phyloP scores from a whole-genome alignment of 768 basidiomycete genomes.

The Termitomyces sp. region DNA sequence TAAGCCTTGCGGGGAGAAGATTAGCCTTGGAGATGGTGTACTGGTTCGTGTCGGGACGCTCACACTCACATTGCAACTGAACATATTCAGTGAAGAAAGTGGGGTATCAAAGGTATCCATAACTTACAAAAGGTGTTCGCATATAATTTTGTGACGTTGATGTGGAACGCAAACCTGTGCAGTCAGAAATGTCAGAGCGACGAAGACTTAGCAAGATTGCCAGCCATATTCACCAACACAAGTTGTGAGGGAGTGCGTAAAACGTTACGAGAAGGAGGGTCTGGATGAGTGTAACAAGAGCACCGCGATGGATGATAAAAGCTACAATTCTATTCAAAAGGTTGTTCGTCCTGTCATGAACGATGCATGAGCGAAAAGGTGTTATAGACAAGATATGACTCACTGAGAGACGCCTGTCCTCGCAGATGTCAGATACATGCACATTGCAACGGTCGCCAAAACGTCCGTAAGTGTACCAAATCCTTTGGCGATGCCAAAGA shows the following conservation, averaged over 20 bases:
- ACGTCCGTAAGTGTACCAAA: conserved; percentile 39
- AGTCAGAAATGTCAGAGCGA: neutral
- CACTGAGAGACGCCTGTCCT: conserved; percentile 33
- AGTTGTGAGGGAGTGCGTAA: conserved; percentile 26
- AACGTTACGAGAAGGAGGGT: conserved; percentile 34
- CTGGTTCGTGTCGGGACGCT: neutral
- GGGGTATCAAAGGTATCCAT: neutral
- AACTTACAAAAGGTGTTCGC: conserved; percentile 45
- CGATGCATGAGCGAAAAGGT: neutral
- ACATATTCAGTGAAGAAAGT: conserved; percentile 13
- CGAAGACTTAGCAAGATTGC: neutral
- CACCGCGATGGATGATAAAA: conserved; percentile 38
- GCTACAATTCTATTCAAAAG: conserved; percentile 33
- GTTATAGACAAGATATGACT: conserved; percentile 1
- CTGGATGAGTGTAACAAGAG: conserved; percentile 40
- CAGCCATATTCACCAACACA: conserved; percentile 28
- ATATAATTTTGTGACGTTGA: conserved; percentile 43
- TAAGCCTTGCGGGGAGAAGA: conserved; percentile 12
- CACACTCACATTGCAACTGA: conserved; percentile 34
- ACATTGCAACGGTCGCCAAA: conserved; percentile 39
- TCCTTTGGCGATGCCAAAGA: conserved; percentile 39
- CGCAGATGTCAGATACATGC: conserved; percentile 28
- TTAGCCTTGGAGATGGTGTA: neutral
- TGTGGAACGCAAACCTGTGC: conserved; percentile 40
- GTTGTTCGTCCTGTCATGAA: conserved; percentile 28